Percentiles rank a stretch among this genome's conserved stretches.
These are phyloP conservation scores for Populus deltoides DNA, from an alignment of 345 rosid species.

Conservation along the genomic window DNA sequence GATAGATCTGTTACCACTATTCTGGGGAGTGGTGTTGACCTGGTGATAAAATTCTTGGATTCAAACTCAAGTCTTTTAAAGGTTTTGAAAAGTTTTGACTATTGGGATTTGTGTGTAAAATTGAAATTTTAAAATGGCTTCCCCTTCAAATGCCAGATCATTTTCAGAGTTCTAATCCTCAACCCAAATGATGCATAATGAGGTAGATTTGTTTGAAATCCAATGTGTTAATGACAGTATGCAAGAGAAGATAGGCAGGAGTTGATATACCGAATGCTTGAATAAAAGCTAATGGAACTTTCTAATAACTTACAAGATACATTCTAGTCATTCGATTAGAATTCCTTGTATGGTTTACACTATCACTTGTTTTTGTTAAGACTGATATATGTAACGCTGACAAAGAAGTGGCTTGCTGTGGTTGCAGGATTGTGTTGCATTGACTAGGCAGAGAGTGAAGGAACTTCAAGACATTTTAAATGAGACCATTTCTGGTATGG, in stretches of 20 bases:
- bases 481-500: conserved; percentile 57
- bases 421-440: conserved; percentile 61
- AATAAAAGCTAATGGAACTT: background rate
- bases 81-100: background rate
- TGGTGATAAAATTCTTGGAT: background rate
- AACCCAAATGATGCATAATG: background rate
- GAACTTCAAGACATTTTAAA: conserved; percentile 52
- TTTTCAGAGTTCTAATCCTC: background rate
- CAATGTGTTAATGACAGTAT: background rate
- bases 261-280: too few species aligned
- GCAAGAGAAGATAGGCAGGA: background rate
- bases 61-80: background rate
- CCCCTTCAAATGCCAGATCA: background rate
- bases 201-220: background rate
- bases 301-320: background rate
- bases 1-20: background rate
- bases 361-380: background rate
- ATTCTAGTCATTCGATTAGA: background rate
- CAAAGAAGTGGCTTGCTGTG: conserved; percentile 1
- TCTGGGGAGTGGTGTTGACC: background rate
- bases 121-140: background rate
- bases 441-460: conserved; percentile 56
- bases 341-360: background rate
- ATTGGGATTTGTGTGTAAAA: background rate
- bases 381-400: background rate